Percentiles rank a stretch among this genome's conserved stretches.
These are phyloP conservation scores for Coemansia guatemalensis DNA, from an alignment of 192 early-diverging fungal genomes.

Conservation along the genomic window DNA sequence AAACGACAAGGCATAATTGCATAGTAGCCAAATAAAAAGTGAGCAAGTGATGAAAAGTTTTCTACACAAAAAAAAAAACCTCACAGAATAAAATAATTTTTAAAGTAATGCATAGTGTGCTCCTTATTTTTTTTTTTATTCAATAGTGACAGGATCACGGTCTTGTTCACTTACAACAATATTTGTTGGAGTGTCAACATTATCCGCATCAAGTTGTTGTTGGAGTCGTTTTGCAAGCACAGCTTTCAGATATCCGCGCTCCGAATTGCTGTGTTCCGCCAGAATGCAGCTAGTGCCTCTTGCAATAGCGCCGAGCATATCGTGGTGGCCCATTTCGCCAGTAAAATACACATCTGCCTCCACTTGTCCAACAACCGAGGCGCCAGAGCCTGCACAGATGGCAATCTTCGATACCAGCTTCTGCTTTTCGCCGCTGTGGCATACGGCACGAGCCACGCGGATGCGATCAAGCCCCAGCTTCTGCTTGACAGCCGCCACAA, in stretches of 20 bases:
- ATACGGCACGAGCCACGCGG: conserved; percentile 68
- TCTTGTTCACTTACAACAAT: conserved; percentile 74
- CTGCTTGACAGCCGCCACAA: conserved; percentile 33
- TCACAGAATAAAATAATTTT: background rate
- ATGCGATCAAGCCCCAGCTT: conserved; percentile 68
- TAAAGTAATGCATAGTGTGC: background rate
- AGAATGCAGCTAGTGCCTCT: conserved; percentile 80
- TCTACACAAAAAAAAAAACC: background rate
- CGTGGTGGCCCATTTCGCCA: conserved; percentile 96
- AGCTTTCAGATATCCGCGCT: conserved; percentile 77
- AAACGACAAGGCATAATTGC: no score
- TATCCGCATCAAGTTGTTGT: conserved; percentile 41
- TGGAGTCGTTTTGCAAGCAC: conserved; percentile 65
- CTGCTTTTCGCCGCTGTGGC: conserved; percentile 33
- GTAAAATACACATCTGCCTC: conserved; percentile 84
- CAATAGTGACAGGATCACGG: conserved; percentile 70
- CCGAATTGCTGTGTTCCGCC: conserved; percentile 90
- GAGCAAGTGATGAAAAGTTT: no score
- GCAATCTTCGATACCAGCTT: conserved; percentile 71
- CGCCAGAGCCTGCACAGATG: conserved; percentile 91
- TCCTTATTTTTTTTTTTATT: conserved; percentile 16
- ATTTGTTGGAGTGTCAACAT: conserved; percentile 52
- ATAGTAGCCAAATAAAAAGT: no score
- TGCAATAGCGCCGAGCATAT: conserved; percentile 79
- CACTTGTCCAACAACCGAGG: conserved; percentile 59